Evolutionary conservation across 1,139 yeast genomes (phyloP).

Genomic region (Pichia sp.): DNA sequence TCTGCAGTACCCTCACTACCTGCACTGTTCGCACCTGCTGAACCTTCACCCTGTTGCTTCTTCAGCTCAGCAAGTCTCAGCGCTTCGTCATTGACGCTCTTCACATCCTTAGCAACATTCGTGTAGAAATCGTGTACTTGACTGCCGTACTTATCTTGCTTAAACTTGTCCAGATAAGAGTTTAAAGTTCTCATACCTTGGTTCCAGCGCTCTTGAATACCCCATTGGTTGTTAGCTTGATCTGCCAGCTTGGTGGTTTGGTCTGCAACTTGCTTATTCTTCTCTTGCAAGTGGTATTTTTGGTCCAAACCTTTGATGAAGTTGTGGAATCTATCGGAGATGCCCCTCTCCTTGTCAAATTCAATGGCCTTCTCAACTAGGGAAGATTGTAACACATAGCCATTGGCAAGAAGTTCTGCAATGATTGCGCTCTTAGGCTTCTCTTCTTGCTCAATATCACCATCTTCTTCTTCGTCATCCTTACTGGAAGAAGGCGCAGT

Average conservation of each 20-base stretch:
- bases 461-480: slow-evolving; percentile 10
- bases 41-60: slow-evolving; percentile 24
- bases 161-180: slow-evolving; percentile 41
- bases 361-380: slow-evolving; percentile 53
- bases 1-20: too few species aligned
- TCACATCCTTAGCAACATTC: slow-evolving; percentile 47
- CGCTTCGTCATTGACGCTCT: slow-evolving; percentile 68
- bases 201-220: slow-evolving; percentile 30
- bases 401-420: slow-evolving; percentile 70
- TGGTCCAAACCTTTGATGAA: slow-evolving; percentile 50
- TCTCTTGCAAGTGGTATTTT: slow-evolving; percentile 52
- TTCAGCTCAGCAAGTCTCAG: slow-evolving; percentile 58
- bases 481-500: neutral
- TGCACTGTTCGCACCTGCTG: too few species aligned
- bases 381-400: slow-evolving; percentile 60
- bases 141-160: slow-evolving; percentile 36
- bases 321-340: slow-evolving; percentile 46
- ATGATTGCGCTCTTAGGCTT: slow-evolving; percentile 72
- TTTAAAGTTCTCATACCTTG: slow-evolving; percentile 32
- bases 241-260: slow-evolving; percentile 30
- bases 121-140: slow-evolving; percentile 47
- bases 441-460: slow-evolving; percentile 63
- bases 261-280: slow-evolving; percentile 32
- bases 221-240: slow-evolving; percentile 32
- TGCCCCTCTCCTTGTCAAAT: slow-evolving; percentile 61